Base-by-base conservation (phyloP, 768 basidiomycete genomes). In the Pleurotus sapidus region DNA sequence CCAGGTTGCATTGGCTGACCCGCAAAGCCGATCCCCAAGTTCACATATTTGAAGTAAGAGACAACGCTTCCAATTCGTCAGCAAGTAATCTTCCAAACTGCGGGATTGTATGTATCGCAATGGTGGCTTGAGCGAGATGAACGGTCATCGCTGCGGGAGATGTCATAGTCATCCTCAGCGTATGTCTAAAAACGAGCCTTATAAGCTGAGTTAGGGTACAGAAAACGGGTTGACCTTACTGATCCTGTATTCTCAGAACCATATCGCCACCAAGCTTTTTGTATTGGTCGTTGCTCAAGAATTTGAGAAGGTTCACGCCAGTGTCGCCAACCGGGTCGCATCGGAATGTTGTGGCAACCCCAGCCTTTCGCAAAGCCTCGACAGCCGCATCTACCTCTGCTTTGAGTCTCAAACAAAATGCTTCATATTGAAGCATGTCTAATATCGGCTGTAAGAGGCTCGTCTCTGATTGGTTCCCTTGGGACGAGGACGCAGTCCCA, bases 71-170 rank as follows among this genome's bases (percentile, higher is more conserved):
- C 20, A 91, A 82, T 68, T 95, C 94, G 61, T 93, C 88, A 20
- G 78, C 76, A 9, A 95, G 77, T 23, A 95, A 74, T 58, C 92
- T 86, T 23, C 77, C 75, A 37, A 95, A 76, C 65, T 93, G 89
- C 4, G 89, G 84, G 20, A 94, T 81, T 2, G 91, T 90, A 3
- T 86, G 82, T 12, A 93, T 83, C 1, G 79, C 66, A 15, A 93
- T 70, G 1, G 88, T 93, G 12, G 91, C 89, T 70, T 91, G 91
- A 4, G 90, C 80, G 18, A 93, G 79, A 66, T 92, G 89, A 0
- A 87, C 91, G n/a, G 80, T 84, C 24, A 94, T 70, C 8, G 82
- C 80, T 9, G 90, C 91, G 14, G 92, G 92, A 0, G 92, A 86
- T 17, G 77, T 64, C 65, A 91, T 86, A 2, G 89, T 91, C 63